These are phyloP conservation scores for Hemisphaericaspora xylofermentans DNA, from an alignment of 1,139 yeast species.

Conservation along the genomic window DNA sequence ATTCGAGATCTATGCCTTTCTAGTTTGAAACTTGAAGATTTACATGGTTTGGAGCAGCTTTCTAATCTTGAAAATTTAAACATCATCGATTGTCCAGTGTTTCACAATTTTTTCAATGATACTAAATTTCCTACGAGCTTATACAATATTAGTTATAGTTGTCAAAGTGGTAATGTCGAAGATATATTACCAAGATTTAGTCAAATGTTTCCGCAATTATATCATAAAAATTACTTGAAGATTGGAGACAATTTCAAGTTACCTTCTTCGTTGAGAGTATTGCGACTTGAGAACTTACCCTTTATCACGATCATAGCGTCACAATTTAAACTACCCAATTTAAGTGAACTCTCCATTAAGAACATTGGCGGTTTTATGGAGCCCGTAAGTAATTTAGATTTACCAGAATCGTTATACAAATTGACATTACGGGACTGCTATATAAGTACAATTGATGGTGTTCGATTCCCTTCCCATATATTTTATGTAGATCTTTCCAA, in stretches of 20 bases:
- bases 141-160: constrained; percentile 1
- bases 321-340: constrained; percentile 6
- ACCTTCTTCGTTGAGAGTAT: constrained; percentile 7
- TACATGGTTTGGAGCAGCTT: constrained; percentile 5
- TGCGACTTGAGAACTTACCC: constrained; percentile 9
- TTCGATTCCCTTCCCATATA: constrained; percentile 9
- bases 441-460: constrained; percentile 7
- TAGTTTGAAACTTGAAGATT: constrained; percentile 7
- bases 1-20: constrained; percentile 5
- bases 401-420: constrained; percentile 5
- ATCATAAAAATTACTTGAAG: constrained; percentile 3
- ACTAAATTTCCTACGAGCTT: constrained; percentile 8
- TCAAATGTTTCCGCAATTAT: constrained; percentile 2
- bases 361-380: constrained; percentile 10
- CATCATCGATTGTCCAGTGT: constrained; percentile 11
- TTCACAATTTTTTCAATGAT: constrained; percentile 9
- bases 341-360: constrained; percentile 7
- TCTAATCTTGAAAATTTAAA: constrained; percentile 5
- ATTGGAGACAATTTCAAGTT: constrained; percentile 6
- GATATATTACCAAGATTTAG: constrained; percentile 1
- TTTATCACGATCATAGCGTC: constrained; percentile 6
- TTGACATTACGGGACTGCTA: constrained; percentile 8
- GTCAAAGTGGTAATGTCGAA: not conserved
- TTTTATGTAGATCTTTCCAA: constrained; percentile 10
- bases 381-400: constrained; percentile 1